Evolutionary conservation across 805 yeast species (phyloP).

Genomic region (Candida oleophila): DNA sequence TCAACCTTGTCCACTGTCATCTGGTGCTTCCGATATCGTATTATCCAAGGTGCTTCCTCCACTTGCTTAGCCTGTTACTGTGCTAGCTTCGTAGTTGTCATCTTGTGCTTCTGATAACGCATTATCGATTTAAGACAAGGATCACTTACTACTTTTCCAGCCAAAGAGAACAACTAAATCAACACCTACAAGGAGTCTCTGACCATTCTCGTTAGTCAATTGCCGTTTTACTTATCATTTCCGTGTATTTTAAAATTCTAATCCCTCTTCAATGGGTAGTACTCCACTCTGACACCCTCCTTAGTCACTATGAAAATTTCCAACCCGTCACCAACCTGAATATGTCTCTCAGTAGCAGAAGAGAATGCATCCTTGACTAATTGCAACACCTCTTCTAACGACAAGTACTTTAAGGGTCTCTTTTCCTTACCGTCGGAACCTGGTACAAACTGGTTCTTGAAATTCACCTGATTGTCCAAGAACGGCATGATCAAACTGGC

Average conservation of each 20-base stretch:
- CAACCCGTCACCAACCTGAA: conserved; percentile 95
- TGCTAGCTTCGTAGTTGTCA: too few species aligned
- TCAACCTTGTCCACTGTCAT: too few species aligned
- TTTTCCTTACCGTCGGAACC: conserved; percentile 65
- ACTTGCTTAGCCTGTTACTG: too few species aligned
- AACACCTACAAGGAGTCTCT: too few species aligned
- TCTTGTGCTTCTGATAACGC: too few species aligned
- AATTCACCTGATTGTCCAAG: conserved; percentile 94
- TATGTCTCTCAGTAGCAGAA: conserved; percentile 97
- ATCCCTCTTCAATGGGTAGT: conserved; percentile 85
- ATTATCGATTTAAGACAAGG: too few species aligned
- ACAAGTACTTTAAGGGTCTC: conserved; percentile 60
- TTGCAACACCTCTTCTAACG: conserved; percentile 80
- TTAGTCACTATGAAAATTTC: conserved; percentile 89
- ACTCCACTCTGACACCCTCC: conserved; percentile 85
- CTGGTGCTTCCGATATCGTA: too few species aligned
- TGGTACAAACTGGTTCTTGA: conserved; percentile 90
- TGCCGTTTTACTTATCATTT: background rate
- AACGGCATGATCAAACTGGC: conserved; percentile 96
- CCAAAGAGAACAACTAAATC: too few species aligned
- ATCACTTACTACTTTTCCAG: too few species aligned
- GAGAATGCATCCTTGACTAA: conserved; percentile 92
- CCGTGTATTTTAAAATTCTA: conserved; percentile 23
- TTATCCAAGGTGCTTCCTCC: too few species aligned
- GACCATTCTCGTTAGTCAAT: background rate